Evolutionary conservation across 495 filamentous ascomycete genomes (phyloP).

Genomic region (Penicillium coffeae): DNA sequence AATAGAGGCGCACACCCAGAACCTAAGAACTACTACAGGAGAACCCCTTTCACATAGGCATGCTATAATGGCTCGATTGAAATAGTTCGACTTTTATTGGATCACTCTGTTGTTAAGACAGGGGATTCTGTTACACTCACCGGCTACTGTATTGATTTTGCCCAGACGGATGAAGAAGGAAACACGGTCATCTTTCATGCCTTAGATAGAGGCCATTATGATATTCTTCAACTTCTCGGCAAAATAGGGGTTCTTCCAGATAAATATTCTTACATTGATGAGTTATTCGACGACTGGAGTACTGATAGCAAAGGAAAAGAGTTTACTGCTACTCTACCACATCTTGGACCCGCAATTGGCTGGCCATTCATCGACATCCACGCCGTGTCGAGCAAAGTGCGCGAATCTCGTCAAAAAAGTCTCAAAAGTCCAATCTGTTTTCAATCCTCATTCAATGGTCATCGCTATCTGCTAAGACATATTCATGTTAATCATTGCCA

Average conservation of each 20-base stretch:
- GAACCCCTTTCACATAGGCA: background rate
- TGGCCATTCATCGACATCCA: background rate
- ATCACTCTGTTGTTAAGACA: background rate
- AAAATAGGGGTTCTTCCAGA: background rate
- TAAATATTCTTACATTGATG: background rate
- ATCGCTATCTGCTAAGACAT: background rate
- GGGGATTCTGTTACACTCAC: background rate
- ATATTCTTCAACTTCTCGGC: background rate
- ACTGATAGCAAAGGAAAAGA: background rate
- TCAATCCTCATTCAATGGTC: background rate
- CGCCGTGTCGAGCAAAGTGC: background rate
- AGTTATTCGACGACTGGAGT: background rate
- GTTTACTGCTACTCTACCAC: background rate
- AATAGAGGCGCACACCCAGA: background rate
- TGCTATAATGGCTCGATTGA: background rate
- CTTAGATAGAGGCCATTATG: background rate
- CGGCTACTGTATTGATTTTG: background rate
- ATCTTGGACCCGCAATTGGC: background rate
- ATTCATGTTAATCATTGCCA: background rate
- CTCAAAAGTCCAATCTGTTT: background rate
- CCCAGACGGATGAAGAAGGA: background rate
- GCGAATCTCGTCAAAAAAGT: background rate
- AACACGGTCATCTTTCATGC: background rate
- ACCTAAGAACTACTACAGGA: background rate
- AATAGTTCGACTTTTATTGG: background rate